Evolutionary conservation across 441 rosid species (phyloP), one percentile per base, ranked within the genome.

Genomic region (Brassica balearica): DNA sequence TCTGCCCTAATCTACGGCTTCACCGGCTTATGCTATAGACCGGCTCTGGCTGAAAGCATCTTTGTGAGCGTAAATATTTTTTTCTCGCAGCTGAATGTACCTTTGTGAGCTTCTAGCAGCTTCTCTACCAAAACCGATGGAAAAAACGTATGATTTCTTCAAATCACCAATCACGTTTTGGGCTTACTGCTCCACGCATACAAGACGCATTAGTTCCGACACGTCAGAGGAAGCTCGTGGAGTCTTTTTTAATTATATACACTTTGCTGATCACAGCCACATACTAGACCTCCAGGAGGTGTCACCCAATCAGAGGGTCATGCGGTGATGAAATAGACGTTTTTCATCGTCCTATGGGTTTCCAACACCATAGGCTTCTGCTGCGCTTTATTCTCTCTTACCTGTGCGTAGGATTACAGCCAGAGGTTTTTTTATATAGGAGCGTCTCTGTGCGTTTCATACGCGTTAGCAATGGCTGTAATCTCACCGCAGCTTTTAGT

Each of bases 151-250:
- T 46, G 46, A 69, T 1, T 3, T 0, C 7, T 56, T 9, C 6
- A 70, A 58, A 5, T 32, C 65, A 34, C 74, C 74, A 56, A 32
- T 70, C 74, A 70, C 65, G 4, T 70, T 51, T 20, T 27, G 43
- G 62, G 11, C 51, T 10, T 43, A 10, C 14, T 43, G n/a, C 17
- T 67, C 34, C 34, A 43, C 3, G 5, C 19, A 20, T 67, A 10
- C 51, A 0, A 68, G 60, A 51, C 62, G 72, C 62, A 2, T 51
- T 51, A 69, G 12, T 6, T 25, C 43, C 5, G 1, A 5, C 14
- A 69, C 14, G 9, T 69, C 62, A 69, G 72, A 51, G 0, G 62
- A 53, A 69, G 62, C 2, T 14, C 27, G 62, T 5, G 29, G 19
- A 14, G 58, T 51, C 0, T 51, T 51, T 25, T 3, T 14, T 51